phyloP scores from a whole-genome alignment of 2,329 filamentous ascomycete genomes.

The Ophiostoma montium region DNA sequence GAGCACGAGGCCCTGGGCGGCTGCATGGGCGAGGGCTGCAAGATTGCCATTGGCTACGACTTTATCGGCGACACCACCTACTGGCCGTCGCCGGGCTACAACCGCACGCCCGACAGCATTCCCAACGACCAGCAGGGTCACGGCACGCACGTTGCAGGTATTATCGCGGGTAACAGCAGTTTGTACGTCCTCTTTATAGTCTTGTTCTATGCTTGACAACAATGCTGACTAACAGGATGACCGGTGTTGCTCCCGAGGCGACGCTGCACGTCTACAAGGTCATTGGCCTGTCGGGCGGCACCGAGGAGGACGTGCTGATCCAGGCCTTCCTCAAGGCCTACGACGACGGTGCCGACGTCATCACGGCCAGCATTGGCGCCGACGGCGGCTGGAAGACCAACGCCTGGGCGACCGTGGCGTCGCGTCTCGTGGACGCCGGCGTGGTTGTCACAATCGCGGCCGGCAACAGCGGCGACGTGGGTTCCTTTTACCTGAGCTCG shows the following conservation, averaged over 20 bases:
- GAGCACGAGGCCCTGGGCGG: slow-evolving; percentile 10
- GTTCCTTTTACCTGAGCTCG: slow-evolving; percentile 16
- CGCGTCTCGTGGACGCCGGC: slow-evolving; percentile 25
- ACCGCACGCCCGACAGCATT: background rate
- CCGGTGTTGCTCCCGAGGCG: slow-evolving; percentile 17
- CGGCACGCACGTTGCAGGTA: slow-evolving; percentile 3
- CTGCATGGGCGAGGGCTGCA: slow-evolving; percentile 10
- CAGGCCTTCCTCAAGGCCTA: slow-evolving; percentile 23
- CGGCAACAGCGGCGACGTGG: slow-evolving; percentile 24
- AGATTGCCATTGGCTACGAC: slow-evolving; percentile 10
- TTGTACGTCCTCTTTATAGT: too few species aligned
- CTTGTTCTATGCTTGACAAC: too few species aligned
- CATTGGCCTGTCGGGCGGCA: slow-evolving; percentile 12
- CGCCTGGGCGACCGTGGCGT: slow-evolving; percentile 25
- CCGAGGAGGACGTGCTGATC: slow-evolving; percentile 20
- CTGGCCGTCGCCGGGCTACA: background rate
- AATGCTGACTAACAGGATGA: too few species aligned
- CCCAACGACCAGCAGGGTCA: slow-evolving; percentile 3
- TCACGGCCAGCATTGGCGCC: slow-evolving; percentile 18
- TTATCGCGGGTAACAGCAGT: background rate
- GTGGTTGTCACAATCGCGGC: slow-evolving; percentile 26
- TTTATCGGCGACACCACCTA: slow-evolving; percentile 6
- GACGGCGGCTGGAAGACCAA: slow-evolving; percentile 24
- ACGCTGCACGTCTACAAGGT: slow-evolving; percentile 16
- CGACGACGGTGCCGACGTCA: slow-evolving; percentile 26